phyloP scores from a whole-genome alignment of 2,329 filamentous ascomycete species.

The Acrocalymma vagum region DNA sequence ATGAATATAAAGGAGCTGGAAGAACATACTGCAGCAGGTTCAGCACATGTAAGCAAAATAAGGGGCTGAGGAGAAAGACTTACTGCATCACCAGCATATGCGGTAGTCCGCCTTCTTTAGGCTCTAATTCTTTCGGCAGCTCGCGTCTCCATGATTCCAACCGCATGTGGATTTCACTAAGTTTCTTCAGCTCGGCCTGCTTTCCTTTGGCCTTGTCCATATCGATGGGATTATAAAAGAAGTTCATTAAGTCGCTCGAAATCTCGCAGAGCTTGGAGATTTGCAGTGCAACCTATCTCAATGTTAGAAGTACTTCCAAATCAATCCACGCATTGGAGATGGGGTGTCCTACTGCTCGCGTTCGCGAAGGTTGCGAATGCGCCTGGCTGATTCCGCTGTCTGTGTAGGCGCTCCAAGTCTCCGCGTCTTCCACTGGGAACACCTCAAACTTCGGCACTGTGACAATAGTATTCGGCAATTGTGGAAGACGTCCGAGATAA shows the following conservation, averaged over 20 bases:
- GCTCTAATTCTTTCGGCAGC: constrained; percentile 85
- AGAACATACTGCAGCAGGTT: constrained; percentile 80
- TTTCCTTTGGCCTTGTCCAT: constrained; percentile 73
- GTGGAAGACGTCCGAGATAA: constrained; percentile 89
- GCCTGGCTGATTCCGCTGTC: constrained; percentile 80
- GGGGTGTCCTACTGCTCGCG: constrained; percentile 71
- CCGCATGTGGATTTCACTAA: constrained; percentile 89
- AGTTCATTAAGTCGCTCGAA: constrained; percentile 85
- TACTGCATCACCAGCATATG: constrained; percentile 88
- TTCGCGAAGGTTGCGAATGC: constrained; percentile 81
- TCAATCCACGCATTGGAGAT: no score
- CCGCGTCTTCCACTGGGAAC: constrained; percentile 86
- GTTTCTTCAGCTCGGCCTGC: constrained; percentile 85
- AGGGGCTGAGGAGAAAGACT: constrained; percentile 52
- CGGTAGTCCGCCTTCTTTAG: constrained; percentile 87
- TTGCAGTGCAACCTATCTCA: constrained; percentile 70
- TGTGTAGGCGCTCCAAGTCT: constrained; percentile 87
- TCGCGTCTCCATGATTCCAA: constrained; percentile 89
- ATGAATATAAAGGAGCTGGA: constrained; percentile 93
- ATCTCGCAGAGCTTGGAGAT: constrained; percentile 89
- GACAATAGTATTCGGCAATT: constrained; percentile 80
- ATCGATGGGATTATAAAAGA: constrained; percentile 86
- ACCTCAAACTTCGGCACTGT: constrained; percentile 91
- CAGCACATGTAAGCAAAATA: constrained; percentile 21
- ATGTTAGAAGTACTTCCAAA: no score